phyloP scores from a whole-genome alignment of 257 asterid species.

The Lantana camara region DNA sequence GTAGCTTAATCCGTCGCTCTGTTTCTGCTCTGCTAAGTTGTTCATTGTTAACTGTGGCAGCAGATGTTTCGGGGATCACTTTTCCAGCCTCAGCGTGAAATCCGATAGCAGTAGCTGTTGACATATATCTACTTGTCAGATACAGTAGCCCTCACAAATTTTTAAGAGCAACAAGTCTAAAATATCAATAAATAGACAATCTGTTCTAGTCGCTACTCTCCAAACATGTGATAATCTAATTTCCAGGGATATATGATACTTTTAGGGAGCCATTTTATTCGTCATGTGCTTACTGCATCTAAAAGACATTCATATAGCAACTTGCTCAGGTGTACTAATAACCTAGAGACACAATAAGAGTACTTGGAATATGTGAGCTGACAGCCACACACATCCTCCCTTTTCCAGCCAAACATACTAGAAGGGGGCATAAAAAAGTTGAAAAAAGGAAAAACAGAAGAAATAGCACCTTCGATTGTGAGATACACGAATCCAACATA shows the following conservation, averaged over 20 bases:
- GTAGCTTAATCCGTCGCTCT: conserved; percentile 73
- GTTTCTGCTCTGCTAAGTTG: conserved; percentile 80
- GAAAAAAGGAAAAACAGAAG: not conserved
- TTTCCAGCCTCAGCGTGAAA: conserved; percentile 56
- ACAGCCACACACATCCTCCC: conserved; percentile 1
- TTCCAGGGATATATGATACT: not conserved
- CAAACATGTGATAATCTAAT: conserved; percentile 10
- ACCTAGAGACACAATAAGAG: not conserved
- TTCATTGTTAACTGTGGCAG: conserved; percentile 55
- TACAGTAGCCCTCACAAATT: conserved; percentile 19
- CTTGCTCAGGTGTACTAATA: conserved; percentile 11
- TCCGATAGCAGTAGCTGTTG: conserved; percentile 71
- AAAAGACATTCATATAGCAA: conserved; percentile 2
- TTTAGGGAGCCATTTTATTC: not conserved
- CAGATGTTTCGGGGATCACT: conserved; percentile 47
- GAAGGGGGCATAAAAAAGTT: not conserved
- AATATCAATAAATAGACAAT: conserved; percentile 19
- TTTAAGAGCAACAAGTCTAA: conserved; percentile 8
- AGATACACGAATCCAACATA: conserved; percentile 14
- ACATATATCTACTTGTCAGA: conserved; percentile 24
- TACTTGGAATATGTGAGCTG: conserved; percentile 3
- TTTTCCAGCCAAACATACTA: conserved; percentile 5
- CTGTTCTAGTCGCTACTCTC: not conserved
- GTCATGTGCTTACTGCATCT: conserved; percentile 14
- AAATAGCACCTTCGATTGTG: not conserved